These are phyloP conservation scores for Wickerhamomyces mucosus DNA, from an alignment of 805 yeast genomes.

Conservation along the genomic window DNA sequence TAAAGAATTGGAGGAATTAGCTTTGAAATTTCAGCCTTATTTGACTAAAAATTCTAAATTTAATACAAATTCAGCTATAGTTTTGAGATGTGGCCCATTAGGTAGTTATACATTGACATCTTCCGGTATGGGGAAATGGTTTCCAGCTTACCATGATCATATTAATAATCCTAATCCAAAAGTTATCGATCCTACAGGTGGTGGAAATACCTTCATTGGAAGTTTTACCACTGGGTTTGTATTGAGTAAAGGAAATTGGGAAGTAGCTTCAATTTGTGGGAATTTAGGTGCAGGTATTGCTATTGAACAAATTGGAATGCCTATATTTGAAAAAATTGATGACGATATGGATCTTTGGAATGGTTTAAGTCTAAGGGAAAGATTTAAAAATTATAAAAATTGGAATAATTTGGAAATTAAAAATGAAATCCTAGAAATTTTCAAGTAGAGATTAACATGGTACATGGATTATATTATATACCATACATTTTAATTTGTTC, in stretches of 20 bases:
- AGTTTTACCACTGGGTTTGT: conserved; percentile 59
- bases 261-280: conserved; percentile 54
- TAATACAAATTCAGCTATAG: conserved; percentile 35
- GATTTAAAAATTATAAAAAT: conserved; percentile 33
- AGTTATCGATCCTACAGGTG: conserved; percentile 89
- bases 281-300: conserved; percentile 72
- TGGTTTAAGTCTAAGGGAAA: conserved; percentile 33
- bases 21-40: conserved; percentile 29
- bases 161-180: conserved; percentile 22
- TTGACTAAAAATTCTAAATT: conserved; percentile 26
- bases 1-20: conserved; percentile 33
- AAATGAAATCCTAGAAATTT: no score
- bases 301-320: conserved; percentile 77
- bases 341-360: conserved; percentile 44
- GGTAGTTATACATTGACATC: conserved; percentile 50
- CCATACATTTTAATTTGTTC: no score
- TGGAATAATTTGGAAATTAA: conserved; percentile 11
- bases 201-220: conserved; percentile 87
- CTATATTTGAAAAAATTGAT: conserved; percentile 25
- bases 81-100: conserved; percentile 65
- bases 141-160: conserved; percentile 65
- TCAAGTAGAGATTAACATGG: no score
- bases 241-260: conserved; percentile 36
- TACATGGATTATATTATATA: no score
- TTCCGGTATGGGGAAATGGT: conserved; percentile 28